Percentiles rank a stretch among this genome's conserved stretches.
phyloP scores from a whole-genome alignment of 495 filamentous ascomycete species.

The Penicillium bialowiezense region DNA sequence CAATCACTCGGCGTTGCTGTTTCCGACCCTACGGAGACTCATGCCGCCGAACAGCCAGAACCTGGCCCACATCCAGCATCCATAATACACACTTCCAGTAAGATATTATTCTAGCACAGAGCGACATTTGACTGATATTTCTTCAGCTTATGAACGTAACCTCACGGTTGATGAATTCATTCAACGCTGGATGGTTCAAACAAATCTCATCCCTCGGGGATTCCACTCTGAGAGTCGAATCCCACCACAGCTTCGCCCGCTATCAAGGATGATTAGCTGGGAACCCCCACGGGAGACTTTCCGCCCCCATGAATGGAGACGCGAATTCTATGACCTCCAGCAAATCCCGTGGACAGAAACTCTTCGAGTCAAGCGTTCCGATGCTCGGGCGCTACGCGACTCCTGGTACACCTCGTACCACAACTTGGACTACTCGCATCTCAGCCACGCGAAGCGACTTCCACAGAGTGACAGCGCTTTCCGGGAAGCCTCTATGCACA shows the following conservation, averaged over 20 bases:
- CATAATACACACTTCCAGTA: constrained; percentile 38
- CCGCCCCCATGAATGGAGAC: constrained; percentile 44
- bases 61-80: constrained; percentile 28
- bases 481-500: constrained; percentile 68
- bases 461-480: constrained; percentile 51
- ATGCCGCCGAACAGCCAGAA: constrained; percentile 3
- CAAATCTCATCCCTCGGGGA: constrained; percentile 13
- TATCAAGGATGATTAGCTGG: constrained; percentile 34
- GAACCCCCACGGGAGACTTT: constrained; percentile 40
- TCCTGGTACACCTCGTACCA: constrained; percentile 44
- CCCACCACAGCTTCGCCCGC: constrained; percentile 19
- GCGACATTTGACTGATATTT: not conserved
- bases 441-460: constrained; percentile 23
- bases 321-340: constrained; percentile 68
- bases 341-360: constrained; percentile 70
- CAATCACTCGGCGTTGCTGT: constrained; percentile 4
- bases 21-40: not conserved
- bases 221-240: constrained; percentile 21
- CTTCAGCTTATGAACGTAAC: constrained; percentile 42
- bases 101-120: constrained; percentile 1
- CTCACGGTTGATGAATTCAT: constrained; percentile 46
- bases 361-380: constrained; percentile 57
- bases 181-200: constrained; percentile 35
- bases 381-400: constrained; percentile 59
- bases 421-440: constrained; percentile 35